phyloP scores from a whole-genome alignment of 2,329 filamentous ascomycete species.

The Alternaria gansuensis region DNA sequence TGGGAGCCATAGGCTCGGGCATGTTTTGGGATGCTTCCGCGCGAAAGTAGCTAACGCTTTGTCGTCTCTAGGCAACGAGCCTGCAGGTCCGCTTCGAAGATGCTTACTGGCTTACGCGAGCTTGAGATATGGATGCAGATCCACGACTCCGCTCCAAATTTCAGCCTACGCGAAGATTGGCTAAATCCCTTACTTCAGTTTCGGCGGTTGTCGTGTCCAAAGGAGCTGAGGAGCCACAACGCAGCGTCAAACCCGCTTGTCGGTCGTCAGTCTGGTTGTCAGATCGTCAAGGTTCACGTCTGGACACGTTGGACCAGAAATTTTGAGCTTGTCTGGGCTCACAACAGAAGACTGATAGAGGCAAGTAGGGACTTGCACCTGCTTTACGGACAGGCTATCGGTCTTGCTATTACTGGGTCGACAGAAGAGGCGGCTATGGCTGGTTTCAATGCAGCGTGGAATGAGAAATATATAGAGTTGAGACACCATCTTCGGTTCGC shows the following conservation, averaged over 20 bases:
- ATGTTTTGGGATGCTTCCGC: background rate
- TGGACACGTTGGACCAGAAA: conserved; percentile 7
- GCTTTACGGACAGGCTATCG: conserved; percentile 42
- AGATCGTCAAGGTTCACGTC: conserved; percentile 31
- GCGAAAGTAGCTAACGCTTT: background rate
- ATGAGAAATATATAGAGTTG: conserved; percentile 20
- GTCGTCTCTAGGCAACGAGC: conserved; percentile 13
- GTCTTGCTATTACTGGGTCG: conserved; percentile 36
- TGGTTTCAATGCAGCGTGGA: conserved; percentile 38
- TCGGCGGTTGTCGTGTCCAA: conserved; percentile 25
- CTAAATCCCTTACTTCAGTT: conserved; percentile 44
- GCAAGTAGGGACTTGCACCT: conserved; percentile 38
- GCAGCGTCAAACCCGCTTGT: background rate
- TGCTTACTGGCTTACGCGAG: conserved; percentile 31
- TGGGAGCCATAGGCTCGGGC: background rate
- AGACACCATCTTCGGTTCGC: conserved; percentile 19
- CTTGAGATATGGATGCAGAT: conserved; percentile 37
- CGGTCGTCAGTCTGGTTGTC: conserved; percentile 7
- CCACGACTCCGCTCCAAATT: conserved; percentile 27
- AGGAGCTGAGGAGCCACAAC: background rate
- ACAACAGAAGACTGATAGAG: conserved; percentile 19
- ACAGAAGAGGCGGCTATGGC: conserved; percentile 42
- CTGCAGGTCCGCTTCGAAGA: conserved; percentile 34
- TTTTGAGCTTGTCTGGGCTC: conserved; percentile 9
- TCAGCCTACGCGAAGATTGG: conserved; percentile 38